These are phyloP conservation scores for Kernera saxatilis DNA, from an alignment of 345 rosid species.

Conservation along the genomic window DNA sequence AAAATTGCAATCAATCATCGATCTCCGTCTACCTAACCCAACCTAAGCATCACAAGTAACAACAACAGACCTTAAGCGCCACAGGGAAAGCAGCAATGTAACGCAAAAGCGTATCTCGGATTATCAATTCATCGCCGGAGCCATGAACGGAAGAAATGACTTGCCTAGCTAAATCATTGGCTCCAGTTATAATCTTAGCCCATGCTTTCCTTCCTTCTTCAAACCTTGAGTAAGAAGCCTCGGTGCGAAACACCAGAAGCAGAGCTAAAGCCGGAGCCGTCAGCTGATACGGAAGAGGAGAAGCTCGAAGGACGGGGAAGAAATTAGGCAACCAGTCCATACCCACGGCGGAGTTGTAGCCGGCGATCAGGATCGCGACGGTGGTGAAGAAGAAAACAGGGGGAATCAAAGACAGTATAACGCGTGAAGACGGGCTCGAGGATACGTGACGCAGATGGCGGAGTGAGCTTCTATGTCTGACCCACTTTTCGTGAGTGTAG, in stretches of 20 bases:
- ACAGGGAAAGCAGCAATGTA: conserved; percentile 84
- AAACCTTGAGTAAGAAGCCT: conserved; percentile 91
- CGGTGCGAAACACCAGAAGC: conserved; percentile 84
- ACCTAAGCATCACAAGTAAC: not conserved
- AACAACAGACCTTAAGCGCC: conserved; percentile 63
- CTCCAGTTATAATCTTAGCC: conserved; percentile 66
- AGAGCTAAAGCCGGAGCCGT: conserved; percentile 91
- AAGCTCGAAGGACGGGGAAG: conserved; percentile 68
- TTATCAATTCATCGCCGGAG: conserved; percentile 35
- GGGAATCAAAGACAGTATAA: conserved; percentile 76
- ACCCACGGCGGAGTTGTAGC: conserved; percentile 68
- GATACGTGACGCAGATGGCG: conserved; percentile 82
- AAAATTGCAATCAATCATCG: conserved; percentile 6
- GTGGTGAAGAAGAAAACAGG: conserved; percentile 75
- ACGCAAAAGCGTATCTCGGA: conserved; percentile 50
- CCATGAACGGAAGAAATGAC: conserved; percentile 43
- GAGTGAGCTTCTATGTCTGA: conserved; percentile 75
- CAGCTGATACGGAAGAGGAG: conserved; percentile 80
- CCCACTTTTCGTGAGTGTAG: conserved; percentile 79
- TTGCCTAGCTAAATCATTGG: conserved; percentile 68
- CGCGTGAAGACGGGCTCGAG: conserved; percentile 71
- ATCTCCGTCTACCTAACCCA: not conserved
- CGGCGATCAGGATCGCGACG: conserved; percentile 53
- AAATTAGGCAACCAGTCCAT: conserved; percentile 50
- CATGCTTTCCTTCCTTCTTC: conserved; percentile 80